Percentiles rank a stretch among this genome's conserved stretches.
Evolutionary conservation across 2,329 filamentous ascomycete species (phyloP).

Genomic region (Bipolaris zeicola): DNA sequence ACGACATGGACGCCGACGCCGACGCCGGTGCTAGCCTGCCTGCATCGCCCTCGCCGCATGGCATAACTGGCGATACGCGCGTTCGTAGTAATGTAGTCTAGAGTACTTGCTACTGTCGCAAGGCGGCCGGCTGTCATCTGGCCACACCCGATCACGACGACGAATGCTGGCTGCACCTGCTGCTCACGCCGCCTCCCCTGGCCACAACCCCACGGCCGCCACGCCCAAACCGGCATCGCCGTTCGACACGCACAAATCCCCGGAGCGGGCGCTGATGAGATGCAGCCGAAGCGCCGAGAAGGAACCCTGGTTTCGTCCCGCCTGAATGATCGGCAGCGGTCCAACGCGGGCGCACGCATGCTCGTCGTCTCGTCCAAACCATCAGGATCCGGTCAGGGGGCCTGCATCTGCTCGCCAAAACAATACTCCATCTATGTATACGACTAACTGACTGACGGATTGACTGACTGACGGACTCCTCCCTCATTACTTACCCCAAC

Average conservation of each 20-base stretch:
- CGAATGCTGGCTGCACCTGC: slow-evolving; percentile 18
- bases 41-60: slow-evolving; percentile 18
- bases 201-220: slow-evolving; percentile 38
- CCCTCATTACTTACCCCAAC: too few species aligned
- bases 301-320: slow-evolving; percentile 42
- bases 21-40: slow-evolving; percentile 15
- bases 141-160: slow-evolving; percentile 13
- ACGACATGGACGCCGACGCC: slow-evolving; percentile 16
- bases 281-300: slow-evolving; percentile 45
- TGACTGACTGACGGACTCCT: too few species aligned
- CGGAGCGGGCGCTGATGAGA: slow-evolving; percentile 37
- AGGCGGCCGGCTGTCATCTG: not conserved
- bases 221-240: slow-evolving; percentile 39
- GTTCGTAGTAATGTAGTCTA: slow-evolving; percentile 6
- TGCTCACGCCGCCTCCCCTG: slow-evolving; percentile 18
- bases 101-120: too few species aligned
- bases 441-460: slow-evolving; percentile 2
- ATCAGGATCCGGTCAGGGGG: slow-evolving; percentile 43
- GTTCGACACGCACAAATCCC: slow-evolving; percentile 47
- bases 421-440: slow-evolving; percentile 7
- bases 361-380: slow-evolving; percentile 33
- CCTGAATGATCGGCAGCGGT: slow-evolving; percentile 46
- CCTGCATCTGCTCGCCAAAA: slow-evolving; percentile 38
- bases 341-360: slow-evolving; percentile 37
- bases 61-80: slow-evolving; percentile 28